Evolutionary conservation across 257 asterid genomes (phyloP).

Genomic region (Coffea eugenioides): DNA sequence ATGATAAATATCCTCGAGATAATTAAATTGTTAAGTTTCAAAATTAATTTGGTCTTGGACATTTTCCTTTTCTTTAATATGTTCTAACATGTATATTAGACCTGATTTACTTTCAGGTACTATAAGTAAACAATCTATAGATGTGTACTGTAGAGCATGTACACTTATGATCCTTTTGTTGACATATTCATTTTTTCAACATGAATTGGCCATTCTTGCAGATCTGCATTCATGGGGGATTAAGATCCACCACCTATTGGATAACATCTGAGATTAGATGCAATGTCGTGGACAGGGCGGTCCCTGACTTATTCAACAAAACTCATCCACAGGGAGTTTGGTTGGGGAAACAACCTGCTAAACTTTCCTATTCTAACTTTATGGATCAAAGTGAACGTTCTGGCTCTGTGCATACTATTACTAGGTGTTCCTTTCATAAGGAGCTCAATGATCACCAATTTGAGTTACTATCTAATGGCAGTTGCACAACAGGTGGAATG

Average conservation of each 20-base stretch:
- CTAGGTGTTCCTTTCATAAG: conserved; percentile 19
- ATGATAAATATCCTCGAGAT: background rate
- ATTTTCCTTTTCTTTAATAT: background rate
- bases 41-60: background rate
- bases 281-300: conserved; percentile 18
- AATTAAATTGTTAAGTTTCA: background rate
- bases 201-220: conserved; percentile 31
- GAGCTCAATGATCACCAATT: conserved; percentile 18
- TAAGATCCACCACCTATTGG: conserved; percentile 35
- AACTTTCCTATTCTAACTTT: conserved; percentile 37
- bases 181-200: background rate
- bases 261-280: conserved; percentile 43
- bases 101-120: background rate
- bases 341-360: conserved; percentile 33
- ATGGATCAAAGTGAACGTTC: conserved; percentile 27
- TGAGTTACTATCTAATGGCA: conserved; percentile 17
- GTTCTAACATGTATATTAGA: background rate
- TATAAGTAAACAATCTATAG: background rate
- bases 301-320: conserved; percentile 31
- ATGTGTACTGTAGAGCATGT: background rate
- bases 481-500: conserved; percentile 20
- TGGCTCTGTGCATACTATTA: conserved; percentile 21
- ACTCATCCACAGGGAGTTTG: conserved; percentile 27
- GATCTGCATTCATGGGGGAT: conserved; percentile 51
- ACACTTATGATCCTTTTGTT: background rate